Base-by-base conservation (phyloP, 768 basidiomycete species). In the Krasilnikovozyma curviuscula region DNA sequence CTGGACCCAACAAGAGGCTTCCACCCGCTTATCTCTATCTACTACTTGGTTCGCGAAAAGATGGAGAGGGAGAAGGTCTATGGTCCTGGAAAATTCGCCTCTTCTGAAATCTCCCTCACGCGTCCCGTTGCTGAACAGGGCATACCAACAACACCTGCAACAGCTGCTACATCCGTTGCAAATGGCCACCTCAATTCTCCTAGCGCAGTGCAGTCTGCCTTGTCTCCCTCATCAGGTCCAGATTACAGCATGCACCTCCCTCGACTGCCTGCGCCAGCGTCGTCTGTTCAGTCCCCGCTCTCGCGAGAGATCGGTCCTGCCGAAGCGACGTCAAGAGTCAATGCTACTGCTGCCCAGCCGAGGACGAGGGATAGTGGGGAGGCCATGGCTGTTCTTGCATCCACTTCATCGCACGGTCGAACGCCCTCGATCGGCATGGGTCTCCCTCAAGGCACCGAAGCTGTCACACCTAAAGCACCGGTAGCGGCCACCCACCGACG, bases 41-140 rank as follows among this genome's bases (percentile, higher is more conserved):
- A 98, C 64, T 95, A 78, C 68, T 76, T 98, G 18, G 83, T 89
- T 5, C 71, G 84, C 45, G 93, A 98, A 69, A 97, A 95, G 71
- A 70, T 88, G 59, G 88, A 97, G 60, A 71, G 93, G 46, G 93
- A 98, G 57, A 73, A 75, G 44, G 82, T 98, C 7, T 97, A 89
- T 64, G 93, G 91, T 0, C 78, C 79, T 0, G 88, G 88, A 3
- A 78, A 83, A 54, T 98, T 98, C 65, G 93, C 93, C 2, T 81
- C 75, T 46, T 93, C 88, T 0, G 85, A 89, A 61, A 66, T 88
- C 10, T 68, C 67, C 7, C 48, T 70, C 29, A 42, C 37, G 25
- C 41, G 47, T 5, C 34, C 41, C 3, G 40, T 29, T 14, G 35
- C 43, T 7, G 43, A 45, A 43, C 31, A 18, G 38, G 18, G n/a